Evolutionary conservation across 306 rosid species (phyloP).

Genomic region (Lathyrus sativus): DNA sequence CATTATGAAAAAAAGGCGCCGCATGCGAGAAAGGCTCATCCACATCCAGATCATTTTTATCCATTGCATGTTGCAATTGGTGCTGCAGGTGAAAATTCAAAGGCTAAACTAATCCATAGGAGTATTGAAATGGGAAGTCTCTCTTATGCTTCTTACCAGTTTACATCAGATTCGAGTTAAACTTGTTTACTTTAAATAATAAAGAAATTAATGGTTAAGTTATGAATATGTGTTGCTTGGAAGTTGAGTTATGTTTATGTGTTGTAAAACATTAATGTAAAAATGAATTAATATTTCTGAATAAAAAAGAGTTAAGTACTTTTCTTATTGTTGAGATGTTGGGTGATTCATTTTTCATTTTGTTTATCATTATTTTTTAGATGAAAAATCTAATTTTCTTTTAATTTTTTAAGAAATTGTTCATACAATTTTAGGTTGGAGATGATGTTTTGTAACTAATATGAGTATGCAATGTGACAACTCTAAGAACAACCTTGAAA

Average conservation of each 20-base stretch:
- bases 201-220: neutral
- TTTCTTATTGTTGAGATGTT: conserved; percentile 19
- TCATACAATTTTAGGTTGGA: neutral
- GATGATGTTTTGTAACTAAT: neutral
- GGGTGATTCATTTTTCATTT: neutral
- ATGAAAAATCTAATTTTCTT: neutral
- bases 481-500: neutral
- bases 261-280: conserved; percentile 2
- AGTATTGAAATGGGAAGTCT: conserved; percentile 60
- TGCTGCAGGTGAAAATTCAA: conserved; percentile 65
- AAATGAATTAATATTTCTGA: neutral
- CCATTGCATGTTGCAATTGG: conserved; percentile 86
- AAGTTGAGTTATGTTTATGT: conserved; percentile 17
- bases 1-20: conserved; percentile 69
- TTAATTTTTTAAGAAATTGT: neutral
- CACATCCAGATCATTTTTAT: conserved; percentile 74
- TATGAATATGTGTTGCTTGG: conserved; percentile 22
- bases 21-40: conserved; percentile 74
- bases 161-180: conserved; percentile 45
- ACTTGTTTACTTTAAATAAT: neutral
- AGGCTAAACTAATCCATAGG: conserved; percentile 65
- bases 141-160: conserved; percentile 84
- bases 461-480: neutral
- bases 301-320: neutral
- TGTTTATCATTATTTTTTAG: neutral